Evolutionary conservation across 257 asterid species (phyloP).

Genomic region (Solanum stenotomum): DNA sequence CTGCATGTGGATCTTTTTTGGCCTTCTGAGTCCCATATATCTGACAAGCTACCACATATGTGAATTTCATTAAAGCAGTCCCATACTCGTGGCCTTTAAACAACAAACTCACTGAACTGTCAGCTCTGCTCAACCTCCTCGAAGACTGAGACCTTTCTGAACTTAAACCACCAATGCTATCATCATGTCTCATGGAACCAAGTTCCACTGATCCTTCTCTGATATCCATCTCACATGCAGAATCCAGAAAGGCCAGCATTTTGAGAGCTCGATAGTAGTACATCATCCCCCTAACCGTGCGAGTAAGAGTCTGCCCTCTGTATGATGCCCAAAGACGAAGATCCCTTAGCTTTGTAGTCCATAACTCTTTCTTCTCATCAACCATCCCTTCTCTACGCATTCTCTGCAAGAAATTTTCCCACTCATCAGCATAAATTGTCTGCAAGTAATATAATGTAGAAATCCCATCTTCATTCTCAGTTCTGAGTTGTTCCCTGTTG

Average conservation of each 20-base stretch:
- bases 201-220: constrained; percentile 75
- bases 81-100: constrained; percentile 96
- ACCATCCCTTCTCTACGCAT: constrained; percentile 84
- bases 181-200: constrained; percentile 55
- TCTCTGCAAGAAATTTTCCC: constrained; percentile 89
- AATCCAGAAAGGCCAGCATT: constrained; percentile 96
- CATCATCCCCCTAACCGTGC: constrained; percentile 99
- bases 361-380: constrained; percentile 63
- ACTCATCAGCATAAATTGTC: constrained; percentile 91
- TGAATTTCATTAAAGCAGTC: constrained; percentile 88
- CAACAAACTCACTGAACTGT: constrained; percentile 58
- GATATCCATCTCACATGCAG: constrained; percentile 98
- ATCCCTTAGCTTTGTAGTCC: constrained; percentile 74
- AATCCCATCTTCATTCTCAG: constrained; percentile 97
- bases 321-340: constrained; percentile 95
- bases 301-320: constrained; percentile 94
- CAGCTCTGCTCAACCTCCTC: constrained; percentile 70
- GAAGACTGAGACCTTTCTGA: constrained; percentile 49
- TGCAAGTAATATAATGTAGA: constrained; percentile 89
- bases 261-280: constrained; percentile 95
- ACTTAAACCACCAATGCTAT: constrained; percentile 30
- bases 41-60: constrained; percentile 97
- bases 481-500: constrained; percentile 90
- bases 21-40: constrained; percentile 96
- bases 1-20: constrained; percentile 94